Base-by-base conservation (phyloP, 768 basidiomycete species). In the Daedalea quercina region DNA sequence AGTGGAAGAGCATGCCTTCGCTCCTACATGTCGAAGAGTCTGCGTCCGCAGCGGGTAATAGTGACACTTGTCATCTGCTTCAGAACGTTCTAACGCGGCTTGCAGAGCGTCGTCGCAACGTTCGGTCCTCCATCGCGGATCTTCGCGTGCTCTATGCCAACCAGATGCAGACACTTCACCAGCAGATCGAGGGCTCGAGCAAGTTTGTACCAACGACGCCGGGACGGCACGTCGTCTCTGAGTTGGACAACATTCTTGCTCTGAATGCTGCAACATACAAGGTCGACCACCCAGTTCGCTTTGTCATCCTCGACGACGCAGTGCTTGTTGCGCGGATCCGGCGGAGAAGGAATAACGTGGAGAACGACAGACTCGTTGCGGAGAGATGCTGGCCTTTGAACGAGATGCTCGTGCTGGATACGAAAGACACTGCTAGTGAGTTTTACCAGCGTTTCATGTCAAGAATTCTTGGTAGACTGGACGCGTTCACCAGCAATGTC, bases 181-280 rank as follows among this genome's bases (percentile, higher is more conserved):
- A 87, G 1, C 84, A 87, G 50, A 89, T 98, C 57, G 93, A 97
- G 60, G 96, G 96, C 26, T 90, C 94, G 0, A 85, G 93, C 58
- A 97, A 97, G 67, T 95, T 94, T 66, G 85, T 93, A 0, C 94
- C 95, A 0, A 84, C 90, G 12, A 87, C 86, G 0, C 88, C 93
- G 11, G 94, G 94, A 15, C 77, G 96, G 52, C 96, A 98, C 64
- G 82, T 98, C 54, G 81, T 98, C 34, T 74, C 82, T 20, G 94
- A 97, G 66, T 81, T 90, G 57, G 85, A 91, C 44, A 81, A 84
- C 15, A 83, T 97, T 37, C 76, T 84, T 53, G 84, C 89, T 50
- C 75, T 99, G 43, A 94, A 98, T 57, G 79, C 93, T 1, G 95
- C 96, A 3, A 99, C 95, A 1, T 98, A 97, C 77, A 95, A 92